Conservation (phyloP, 148 eudicot genomes). For the Linanthus parryae region DNA sequence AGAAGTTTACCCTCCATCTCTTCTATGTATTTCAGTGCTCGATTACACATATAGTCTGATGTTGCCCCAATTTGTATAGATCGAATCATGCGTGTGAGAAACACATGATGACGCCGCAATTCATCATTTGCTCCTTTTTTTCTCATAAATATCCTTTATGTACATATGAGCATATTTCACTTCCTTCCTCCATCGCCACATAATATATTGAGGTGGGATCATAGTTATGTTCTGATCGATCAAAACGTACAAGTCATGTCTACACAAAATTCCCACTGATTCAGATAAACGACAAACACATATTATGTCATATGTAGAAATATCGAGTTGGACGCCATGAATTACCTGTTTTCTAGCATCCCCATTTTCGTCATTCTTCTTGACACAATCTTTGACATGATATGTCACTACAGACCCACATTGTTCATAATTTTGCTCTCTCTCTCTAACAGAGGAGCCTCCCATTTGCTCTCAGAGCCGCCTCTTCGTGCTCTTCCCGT, state of each 20-base stretch:
- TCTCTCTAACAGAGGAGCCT: too few species aligned
- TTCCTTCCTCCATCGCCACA: constrained; percentile 5
- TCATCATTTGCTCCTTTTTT: too few species aligned
- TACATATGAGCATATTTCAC: background rate
- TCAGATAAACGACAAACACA: constrained; percentile 4
- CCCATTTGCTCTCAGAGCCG: too few species aligned
- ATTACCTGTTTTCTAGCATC: background rate
- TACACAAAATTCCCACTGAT: background rate
- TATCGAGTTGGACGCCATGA: background rate
- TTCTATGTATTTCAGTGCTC: too few species aligned
- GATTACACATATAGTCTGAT: too few species aligned
- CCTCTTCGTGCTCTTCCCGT: too few species aligned
- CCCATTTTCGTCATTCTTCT: background rate
- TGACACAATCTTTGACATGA: background rate
- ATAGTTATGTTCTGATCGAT: background rate
- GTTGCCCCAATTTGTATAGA: too few species aligned
- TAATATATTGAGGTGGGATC: background rate
- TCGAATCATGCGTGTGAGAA: too few species aligned
- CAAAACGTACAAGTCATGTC: background rate
- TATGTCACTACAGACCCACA: background rate
- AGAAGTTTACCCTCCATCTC: too few species aligned
- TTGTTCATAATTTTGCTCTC: too few species aligned
- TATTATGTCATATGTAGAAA: background rate
- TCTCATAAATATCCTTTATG: background rate
- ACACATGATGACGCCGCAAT: too few species aligned